Evolutionary conservation across 2,329 filamentous ascomycete genomes (phyloP).

Genomic region (Thielaviopsis musarum): DNA sequence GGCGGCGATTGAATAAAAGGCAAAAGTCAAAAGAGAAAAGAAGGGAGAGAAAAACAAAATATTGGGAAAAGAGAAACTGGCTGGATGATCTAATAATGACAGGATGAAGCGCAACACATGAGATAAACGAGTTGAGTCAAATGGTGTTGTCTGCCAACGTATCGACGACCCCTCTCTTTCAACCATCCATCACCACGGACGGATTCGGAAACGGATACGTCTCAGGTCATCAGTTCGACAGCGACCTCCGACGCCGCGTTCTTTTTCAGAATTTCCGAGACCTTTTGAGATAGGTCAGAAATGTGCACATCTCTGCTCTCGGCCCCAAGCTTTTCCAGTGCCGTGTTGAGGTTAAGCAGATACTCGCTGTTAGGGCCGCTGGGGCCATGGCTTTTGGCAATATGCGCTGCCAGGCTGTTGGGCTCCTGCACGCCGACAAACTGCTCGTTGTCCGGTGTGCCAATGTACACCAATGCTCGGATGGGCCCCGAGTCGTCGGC

Average conservation of each 20-base stretch:
- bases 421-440: conserved; percentile 76
- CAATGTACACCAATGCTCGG: conserved; percentile 71
- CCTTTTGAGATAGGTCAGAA: conserved; percentile 58
- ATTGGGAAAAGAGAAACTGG: background rate
- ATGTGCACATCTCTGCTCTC: conserved; percentile 76
- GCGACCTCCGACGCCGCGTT: background rate
- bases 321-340: conserved; percentile 52
- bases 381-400: conserved; percentile 57
- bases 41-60: background rate
- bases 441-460: conserved; percentile 80
- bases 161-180: background rate
- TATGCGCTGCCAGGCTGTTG: conserved; percentile 61
- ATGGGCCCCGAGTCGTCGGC: conserved; percentile 25
- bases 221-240: background rate
- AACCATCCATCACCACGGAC: background rate
- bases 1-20: too few relatives aligned
- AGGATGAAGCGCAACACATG: background rate
- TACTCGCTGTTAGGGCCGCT: conserved; percentile 88
- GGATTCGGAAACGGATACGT: background rate
- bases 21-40: too few relatives aligned
- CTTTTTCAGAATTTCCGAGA: conserved; percentile 37
- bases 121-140: background rate
- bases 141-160: too few relatives aligned
- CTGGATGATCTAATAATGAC: background rate
- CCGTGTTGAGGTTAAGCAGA: conserved; percentile 60